These are phyloP conservation scores for Zygosaccharomyces siamensis DNA, from an alignment of 805 yeast species.

Conservation along the genomic window DNA sequence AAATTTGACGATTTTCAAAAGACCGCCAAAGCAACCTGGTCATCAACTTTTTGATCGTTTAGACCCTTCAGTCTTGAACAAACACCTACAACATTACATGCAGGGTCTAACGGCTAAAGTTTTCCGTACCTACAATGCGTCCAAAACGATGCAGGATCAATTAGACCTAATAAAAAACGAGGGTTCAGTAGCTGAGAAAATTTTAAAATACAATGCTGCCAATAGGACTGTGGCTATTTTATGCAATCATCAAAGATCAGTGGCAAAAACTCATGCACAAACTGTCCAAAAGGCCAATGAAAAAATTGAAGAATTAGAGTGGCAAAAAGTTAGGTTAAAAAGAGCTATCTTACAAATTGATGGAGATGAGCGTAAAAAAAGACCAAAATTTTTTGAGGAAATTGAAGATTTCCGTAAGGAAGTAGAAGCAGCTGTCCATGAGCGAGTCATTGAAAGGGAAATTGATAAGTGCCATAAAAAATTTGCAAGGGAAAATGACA, in stretches of 20 bases:
- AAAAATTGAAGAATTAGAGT: slow-evolving; percentile 69
- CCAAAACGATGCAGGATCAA: slow-evolving; percentile 95
- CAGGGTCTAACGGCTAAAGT: slow-evolving; percentile 93
- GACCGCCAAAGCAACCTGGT: slow-evolving; percentile 83
- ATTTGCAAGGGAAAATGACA: slow-evolving; percentile 74
- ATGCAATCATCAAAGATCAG: slow-evolving; percentile 95
- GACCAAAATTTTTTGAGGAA: slow-evolving; percentile 60
- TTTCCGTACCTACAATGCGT: slow-evolving; percentile 95
- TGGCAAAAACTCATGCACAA: slow-evolving; percentile 76
- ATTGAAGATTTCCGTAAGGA: slow-evolving; percentile 62
- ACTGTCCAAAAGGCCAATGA: slow-evolving; percentile 76
- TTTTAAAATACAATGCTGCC: slow-evolving; percentile 87
- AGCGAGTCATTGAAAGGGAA: slow-evolving; percentile 58
- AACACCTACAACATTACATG: slow-evolving; percentile 84
- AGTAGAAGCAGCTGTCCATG: slow-evolving; percentile 55
- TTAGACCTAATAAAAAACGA: slow-evolving; percentile 77
- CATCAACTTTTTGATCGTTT: slow-evolving; percentile 89
- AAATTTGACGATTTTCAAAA: slow-evolving; percentile 79
- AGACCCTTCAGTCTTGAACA: slow-evolving; percentile 77
- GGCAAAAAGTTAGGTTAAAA: slow-evolving; percentile 77
- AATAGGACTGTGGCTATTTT: slow-evolving; percentile 91
- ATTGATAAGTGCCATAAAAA: slow-evolving; percentile 59
- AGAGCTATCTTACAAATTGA: slow-evolving; percentile 67
- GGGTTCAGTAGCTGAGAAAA: slow-evolving; percentile 84
- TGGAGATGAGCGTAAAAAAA: slow-evolving; percentile 44